phyloP scores from a whole-genome alignment of 1,284 basidiomycete species.

The Pholiota adiposa region DNA sequence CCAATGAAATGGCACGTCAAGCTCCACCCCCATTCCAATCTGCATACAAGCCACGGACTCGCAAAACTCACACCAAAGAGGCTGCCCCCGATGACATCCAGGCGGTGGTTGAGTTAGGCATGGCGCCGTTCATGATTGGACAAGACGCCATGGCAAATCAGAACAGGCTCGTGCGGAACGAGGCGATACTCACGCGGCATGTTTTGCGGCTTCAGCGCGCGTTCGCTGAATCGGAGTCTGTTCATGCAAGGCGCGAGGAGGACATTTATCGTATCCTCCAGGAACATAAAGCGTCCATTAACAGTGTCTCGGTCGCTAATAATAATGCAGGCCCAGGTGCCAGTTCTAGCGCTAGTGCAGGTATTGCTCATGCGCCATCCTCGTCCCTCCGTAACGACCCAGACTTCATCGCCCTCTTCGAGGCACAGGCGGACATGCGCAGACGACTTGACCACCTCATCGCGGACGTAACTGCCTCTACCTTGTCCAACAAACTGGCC shows the following conservation, averaged over 20 bases:
- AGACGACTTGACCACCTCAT: background rate
- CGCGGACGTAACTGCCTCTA: background rate
- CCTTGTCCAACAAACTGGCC: background rate
- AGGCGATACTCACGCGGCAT: slow-evolving; percentile 8
- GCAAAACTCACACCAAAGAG: slow-evolving; percentile 6
- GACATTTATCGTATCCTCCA: slow-evolving; percentile 2
- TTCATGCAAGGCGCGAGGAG: background rate
- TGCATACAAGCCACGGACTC: background rate
- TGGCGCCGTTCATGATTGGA: slow-evolving; percentile 16
- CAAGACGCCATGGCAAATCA: slow-evolving; percentile 17
- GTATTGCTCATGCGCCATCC: background rate
- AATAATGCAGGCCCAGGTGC: background rate
- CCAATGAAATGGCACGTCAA: background rate
- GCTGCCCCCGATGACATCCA: background rate
- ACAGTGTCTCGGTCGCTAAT: background rate
- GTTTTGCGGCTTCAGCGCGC: background rate
- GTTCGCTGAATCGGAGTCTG: background rate
- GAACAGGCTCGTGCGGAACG: slow-evolving; percentile 17
- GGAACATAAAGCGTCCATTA: background rate
- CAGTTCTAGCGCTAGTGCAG: background rate
- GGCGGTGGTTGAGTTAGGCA: slow-evolving; percentile 1
- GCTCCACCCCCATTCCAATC: background rate
- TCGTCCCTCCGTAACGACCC: background rate
- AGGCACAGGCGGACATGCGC: slow-evolving; percentile 5
- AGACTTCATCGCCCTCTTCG: slow-evolving; percentile 1